These are phyloP conservation scores for Fusarium aywerte DNA, from an alignment of 2,329 filamentous ascomycete genomes.

Conservation along the genomic window DNA sequence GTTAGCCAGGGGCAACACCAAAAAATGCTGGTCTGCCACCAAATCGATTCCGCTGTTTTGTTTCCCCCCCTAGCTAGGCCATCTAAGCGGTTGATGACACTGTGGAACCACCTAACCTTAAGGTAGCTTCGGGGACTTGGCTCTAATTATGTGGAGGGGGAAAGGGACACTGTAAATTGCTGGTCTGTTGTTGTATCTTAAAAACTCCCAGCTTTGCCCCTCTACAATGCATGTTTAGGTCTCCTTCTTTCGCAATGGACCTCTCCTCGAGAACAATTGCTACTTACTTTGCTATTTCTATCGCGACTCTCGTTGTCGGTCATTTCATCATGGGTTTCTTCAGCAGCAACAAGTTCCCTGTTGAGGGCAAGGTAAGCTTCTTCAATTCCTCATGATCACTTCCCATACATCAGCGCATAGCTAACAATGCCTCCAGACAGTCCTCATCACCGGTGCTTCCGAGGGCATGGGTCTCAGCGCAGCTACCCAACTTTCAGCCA, in stretches of 20 bases:
- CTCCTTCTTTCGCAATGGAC: constrained; percentile 31
- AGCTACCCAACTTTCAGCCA: constrained; percentile 78
- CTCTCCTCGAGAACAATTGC: constrained; percentile 27
- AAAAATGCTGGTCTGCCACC: too few relatives aligned
- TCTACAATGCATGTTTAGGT: constrained; percentile 6
- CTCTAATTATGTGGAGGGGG: too few relatives aligned
- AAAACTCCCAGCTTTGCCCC: constrained; percentile 15
- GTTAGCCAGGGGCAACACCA: constrained; percentile 1
- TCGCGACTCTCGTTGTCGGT: constrained; percentile 37
- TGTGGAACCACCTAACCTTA: neutral
- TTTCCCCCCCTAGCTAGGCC: too few relatives aligned
- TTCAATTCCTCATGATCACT: constrained; percentile 5
- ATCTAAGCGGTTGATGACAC: neutral
- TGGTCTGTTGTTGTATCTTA: neutral
- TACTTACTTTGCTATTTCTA: constrained; percentile 21
- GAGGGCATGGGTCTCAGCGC: constrained; percentile 89
- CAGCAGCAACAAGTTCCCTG: constrained; percentile 77
- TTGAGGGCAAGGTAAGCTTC: constrained; percentile 78
- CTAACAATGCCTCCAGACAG: constrained; percentile 67
- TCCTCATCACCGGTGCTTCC: constrained; percentile 89
- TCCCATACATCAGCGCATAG: constrained; percentile 25
- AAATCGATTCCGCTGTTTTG: too few relatives aligned
- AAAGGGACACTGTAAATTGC: neutral
- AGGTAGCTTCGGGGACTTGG: neutral
- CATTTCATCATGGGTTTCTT: constrained; percentile 73